Percentiles rank a stretch among this genome's conserved stretches.
Conservation (phyloP, 2,329 filamentous ascomycete genomes). For the Calycina herbarum region DNA sequence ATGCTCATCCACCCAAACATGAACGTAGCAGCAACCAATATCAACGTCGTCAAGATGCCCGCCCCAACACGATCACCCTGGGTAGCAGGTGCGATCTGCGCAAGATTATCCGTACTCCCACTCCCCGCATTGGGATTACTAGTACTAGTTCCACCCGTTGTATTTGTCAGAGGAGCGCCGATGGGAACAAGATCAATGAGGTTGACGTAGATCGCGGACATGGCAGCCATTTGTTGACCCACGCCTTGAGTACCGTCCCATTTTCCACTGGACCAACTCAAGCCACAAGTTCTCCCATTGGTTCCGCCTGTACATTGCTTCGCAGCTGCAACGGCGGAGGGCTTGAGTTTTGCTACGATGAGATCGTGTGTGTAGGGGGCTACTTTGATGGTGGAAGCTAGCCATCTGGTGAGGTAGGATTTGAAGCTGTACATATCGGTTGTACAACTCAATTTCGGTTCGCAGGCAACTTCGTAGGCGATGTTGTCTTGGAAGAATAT, state of each 20-base stretch:
- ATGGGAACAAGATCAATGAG: conserved; percentile 40
- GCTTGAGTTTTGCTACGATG: conserved; percentile 54
- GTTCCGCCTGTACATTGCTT: conserved; percentile 58
- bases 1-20: conserved; percentile 41
- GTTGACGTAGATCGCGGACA: conserved; percentile 55
- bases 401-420: conserved; percentile 62
- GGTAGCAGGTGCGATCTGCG: conserved; percentile 29
- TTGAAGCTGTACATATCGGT: conserved; percentile 67
- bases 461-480: conserved; percentile 63
- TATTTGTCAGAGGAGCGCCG: conserved; percentile 45
- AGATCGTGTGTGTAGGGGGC: conserved; percentile 56
- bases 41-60: conserved; percentile 42
- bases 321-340: conserved; percentile 56
- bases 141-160: conserved; percentile 50
- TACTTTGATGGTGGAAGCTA: conserved; percentile 56
- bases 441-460: conserved; percentile 54
- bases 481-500: conserved; percentile 48
- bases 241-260: conserved; percentile 50
- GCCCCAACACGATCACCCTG: conserved; percentile 42
- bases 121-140: conserved; percentile 40
- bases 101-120: conserved; percentile 6
- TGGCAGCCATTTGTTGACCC: conserved; percentile 67
- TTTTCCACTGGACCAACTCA: conserved; percentile 55
- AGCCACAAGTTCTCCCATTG: conserved; percentile 61
- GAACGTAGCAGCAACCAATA: conserved; percentile 32